phyloP scores from a whole-genome alignment of 495 filamentous ascomycete species.

The Aspergillus homomorphus region DNA sequence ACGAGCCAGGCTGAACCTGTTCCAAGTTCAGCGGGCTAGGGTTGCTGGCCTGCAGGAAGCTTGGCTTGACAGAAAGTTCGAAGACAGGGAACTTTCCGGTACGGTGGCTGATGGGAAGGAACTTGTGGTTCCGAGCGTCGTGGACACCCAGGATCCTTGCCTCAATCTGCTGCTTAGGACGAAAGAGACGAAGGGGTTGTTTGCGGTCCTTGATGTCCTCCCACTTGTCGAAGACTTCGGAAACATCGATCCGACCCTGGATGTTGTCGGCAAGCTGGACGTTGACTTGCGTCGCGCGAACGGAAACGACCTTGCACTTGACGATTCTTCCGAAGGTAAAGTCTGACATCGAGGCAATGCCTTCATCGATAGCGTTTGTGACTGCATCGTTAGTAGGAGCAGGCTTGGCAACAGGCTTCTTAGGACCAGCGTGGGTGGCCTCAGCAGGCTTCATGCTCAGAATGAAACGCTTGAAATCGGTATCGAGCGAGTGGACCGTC shows the following conservation, averaged over 20 bases:
- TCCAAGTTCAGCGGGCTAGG: conserved; percentile 64
- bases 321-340: conserved; percentile 70
- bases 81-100: conserved; percentile 73
- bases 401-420: conserved; percentile 22
- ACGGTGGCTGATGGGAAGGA: conserved; percentile 85
- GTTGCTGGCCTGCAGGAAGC: conserved; percentile 54
- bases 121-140: conserved; percentile 85
- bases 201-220: conserved; percentile 81
- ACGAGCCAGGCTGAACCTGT: conserved; percentile 67
- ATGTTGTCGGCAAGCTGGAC: conserved; percentile 86
- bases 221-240: conserved; percentile 83
- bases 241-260: conserved; percentile 85
- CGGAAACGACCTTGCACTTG: conserved; percentile 71
- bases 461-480: conserved; percentile 54
- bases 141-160: conserved; percentile 84
- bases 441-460: conserved; percentile 55
- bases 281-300: conserved; percentile 89
- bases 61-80: conserved; percentile 83
- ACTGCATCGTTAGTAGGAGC: conserved; percentile 40
- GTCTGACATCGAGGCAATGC: conserved; percentile 62
- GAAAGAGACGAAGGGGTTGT: conserved; percentile 69
- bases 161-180: conserved; percentile 61
- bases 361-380: conserved; percentile 67
- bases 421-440: conserved; percentile 28
- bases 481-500: conserved; percentile 67